Percentiles rank a stretch among this genome's conserved stretches.
Evolutionary conservation across 768 basidiomycete genomes (phyloP).

Genomic region (Botryobasidium botryosum): DNA sequence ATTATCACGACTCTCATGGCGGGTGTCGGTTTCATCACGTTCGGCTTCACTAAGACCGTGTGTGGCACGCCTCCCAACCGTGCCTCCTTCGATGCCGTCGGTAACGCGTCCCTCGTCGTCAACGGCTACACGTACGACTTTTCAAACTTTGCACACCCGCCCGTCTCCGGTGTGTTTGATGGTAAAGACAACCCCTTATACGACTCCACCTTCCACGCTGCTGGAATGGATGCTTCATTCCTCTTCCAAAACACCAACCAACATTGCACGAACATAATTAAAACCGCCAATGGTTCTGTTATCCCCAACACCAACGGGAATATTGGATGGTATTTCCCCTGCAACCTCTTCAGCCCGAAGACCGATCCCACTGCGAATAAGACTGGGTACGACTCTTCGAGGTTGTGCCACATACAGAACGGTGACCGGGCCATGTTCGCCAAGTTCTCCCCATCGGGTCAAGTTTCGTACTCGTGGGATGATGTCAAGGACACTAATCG

Average conservation of each 20-base stretch:
- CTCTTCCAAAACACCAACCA: constrained; percentile 86
- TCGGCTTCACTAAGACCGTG: constrained; percentile 90
- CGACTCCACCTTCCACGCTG: constrained; percentile 54
- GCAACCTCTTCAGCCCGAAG: constrained; percentile 72
- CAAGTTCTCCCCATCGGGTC: constrained; percentile 42
- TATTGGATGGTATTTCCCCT: constrained; percentile 95
- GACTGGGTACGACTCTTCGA: constrained; percentile 44
- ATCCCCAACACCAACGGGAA: constrained; percentile 45
- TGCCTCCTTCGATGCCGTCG: constrained; percentile 63
- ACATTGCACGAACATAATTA: constrained; percentile 64
- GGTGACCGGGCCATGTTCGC: constrained; percentile 20
- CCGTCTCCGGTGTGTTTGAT: constrained; percentile 46
- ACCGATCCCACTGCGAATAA: constrained; percentile 43
- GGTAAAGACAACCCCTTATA: constrained; percentile 74
- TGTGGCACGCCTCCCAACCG: constrained; percentile 78
- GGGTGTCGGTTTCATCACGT: constrained; percentile 90
- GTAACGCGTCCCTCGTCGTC: constrained; percentile 49
- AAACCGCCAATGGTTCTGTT: constrained; percentile 45
- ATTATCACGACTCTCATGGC: constrained; percentile 79
- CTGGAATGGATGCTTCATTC: constrained; percentile 83
- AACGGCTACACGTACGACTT: constrained; percentile 93
- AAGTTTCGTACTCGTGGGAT: constrained; percentile 90
- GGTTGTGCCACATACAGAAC: constrained; percentile 52
- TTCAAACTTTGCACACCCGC: constrained; percentile 69
- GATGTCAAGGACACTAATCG: constrained; percentile 48